Conservation (phyloP, 2,329 filamentous ascomycete genomes). For the Tricladium varicosporioides region DNA sequence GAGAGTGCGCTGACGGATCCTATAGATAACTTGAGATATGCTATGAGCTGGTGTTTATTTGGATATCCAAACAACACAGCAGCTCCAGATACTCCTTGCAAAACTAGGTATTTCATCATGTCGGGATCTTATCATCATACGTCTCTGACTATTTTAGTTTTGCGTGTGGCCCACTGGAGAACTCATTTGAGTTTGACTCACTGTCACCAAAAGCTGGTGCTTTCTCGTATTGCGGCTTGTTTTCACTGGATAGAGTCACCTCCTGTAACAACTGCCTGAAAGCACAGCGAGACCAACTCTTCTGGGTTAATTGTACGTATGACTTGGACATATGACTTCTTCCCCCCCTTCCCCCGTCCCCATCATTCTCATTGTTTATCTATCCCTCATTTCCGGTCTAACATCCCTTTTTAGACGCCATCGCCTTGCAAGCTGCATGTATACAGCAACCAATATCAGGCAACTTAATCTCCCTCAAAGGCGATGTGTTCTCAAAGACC, state of each 20-base stretch:
- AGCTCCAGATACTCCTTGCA: slow-evolving; percentile 42
- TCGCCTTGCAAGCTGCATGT: slow-evolving; percentile 55
- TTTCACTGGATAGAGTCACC: slow-evolving; percentile 40
- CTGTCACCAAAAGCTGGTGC: slow-evolving; percentile 43
- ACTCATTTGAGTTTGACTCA: slow-evolving; percentile 48
- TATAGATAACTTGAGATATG: slow-evolving; percentile 57
- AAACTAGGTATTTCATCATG: slow-evolving; percentile 44
- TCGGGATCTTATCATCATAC: not conserved
- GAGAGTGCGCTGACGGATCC: not conserved
- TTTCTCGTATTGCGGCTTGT: slow-evolving; percentile 54
- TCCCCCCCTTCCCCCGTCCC: slow-evolving; percentile 8
- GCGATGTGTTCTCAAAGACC: slow-evolving; percentile 49
- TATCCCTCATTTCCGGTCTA: not conserved
- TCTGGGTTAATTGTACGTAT: slow-evolving; percentile 52
- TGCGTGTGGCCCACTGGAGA: slow-evolving; percentile 49
- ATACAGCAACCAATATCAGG: slow-evolving; percentile 49
- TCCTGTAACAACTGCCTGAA: slow-evolving; percentile 51
- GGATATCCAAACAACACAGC: slow-evolving; percentile 44
- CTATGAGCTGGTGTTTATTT: slow-evolving; percentile 54
- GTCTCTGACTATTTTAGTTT: slow-evolving; percentile 36
- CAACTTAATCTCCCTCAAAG: slow-evolving; percentile 47
- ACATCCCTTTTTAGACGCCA: slow-evolving; percentile 40
- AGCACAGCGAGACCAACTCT: slow-evolving; percentile 37
- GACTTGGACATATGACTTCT: too few relatives aligned
- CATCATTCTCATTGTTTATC: not conserved